phyloP scores from a whole-genome alignment of 2,329 filamentous ascomycete genomes.

The Colletotrichum camelliae region DNA sequence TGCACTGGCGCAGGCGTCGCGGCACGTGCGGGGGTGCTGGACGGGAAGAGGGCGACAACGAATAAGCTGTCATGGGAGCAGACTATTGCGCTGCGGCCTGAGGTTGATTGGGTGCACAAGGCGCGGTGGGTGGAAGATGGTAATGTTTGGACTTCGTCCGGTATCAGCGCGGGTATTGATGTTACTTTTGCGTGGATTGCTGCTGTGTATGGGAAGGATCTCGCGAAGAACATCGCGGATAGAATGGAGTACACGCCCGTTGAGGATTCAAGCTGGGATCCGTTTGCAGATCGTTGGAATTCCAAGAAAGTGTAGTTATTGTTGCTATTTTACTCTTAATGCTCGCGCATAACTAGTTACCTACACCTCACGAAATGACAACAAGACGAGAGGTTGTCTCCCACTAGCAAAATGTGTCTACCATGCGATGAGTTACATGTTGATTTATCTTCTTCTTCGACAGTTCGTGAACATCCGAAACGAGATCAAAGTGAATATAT shows the following conservation, averaged over 20 bases:
- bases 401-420: too few species aligned
- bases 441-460: too few species aligned
- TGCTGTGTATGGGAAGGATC: conserved; percentile 56
- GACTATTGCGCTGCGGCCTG: conserved; percentile 41
- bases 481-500: too few species aligned
- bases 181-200: conserved; percentile 62
- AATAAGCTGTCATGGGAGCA: conserved; percentile 57
- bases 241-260: conserved; percentile 64
- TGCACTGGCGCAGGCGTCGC: conserved; percentile 61
- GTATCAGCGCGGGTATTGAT: conserved; percentile 67
- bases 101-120: conserved; percentile 55
- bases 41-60: conserved; percentile 59
- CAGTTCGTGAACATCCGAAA: too few species aligned
- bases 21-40: conserved; percentile 56
- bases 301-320: background rate
- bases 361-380: too few species aligned
- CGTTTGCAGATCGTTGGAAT: conserved; percentile 48
- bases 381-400: too few species aligned
- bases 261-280: conserved; percentile 54
- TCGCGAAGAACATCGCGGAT: conserved; percentile 53
- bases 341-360: background rate
- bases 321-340: background rate
- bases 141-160: conserved; percentile 63
- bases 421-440: too few species aligned
- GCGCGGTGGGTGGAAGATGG: conserved; percentile 65